Percentiles rank a stretch among this genome's conserved stretches.
Conservation (phyloP, 495 filamentous ascomycete species). For the Platismatia glauca region DNA sequence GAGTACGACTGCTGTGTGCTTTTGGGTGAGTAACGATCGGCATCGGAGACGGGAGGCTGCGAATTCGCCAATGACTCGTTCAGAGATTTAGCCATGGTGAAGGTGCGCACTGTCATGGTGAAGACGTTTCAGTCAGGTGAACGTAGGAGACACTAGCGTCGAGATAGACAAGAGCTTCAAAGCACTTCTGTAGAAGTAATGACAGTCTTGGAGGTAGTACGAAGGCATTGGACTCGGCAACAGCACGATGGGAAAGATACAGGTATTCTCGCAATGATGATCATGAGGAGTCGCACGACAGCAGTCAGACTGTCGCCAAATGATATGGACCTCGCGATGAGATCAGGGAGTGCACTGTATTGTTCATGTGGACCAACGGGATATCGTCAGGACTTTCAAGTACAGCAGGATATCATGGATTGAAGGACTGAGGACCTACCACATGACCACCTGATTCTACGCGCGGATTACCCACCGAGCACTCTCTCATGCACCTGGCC, state of each 20-base stretch:
- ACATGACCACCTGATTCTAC: neutral
- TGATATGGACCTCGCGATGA: neutral
- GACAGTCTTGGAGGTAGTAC: slow-evolving; percentile 79
- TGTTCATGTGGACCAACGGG: neutral
- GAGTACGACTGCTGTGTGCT: slow-evolving; percentile 35
- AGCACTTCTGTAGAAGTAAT: slow-evolving; percentile 85
- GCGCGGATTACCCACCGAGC: neutral
- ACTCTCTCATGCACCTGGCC: neutral
- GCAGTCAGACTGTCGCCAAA: neutral
- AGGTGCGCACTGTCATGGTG: slow-evolving; percentile 38
- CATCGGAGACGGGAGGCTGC: slow-evolving; percentile 24
- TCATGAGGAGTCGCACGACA: neutral
- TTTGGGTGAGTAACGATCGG: slow-evolving; percentile 28
- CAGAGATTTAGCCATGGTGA: slow-evolving; percentile 55
- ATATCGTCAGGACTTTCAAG: neutral
- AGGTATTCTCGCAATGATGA: neutral
- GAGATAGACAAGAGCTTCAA: slow-evolving; percentile 72
- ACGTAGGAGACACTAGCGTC: slow-evolving; percentile 64
- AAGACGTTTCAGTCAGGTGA: slow-evolving; percentile 45
- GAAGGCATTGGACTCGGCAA: slow-evolving; percentile 52
- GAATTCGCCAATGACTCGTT: slow-evolving; percentile 48
- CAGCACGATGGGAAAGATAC: neutral
- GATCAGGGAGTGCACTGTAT: neutral
- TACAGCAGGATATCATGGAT: neutral
- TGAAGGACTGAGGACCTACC: neutral